Evolutionary conservation across 2,329 filamentous ascomycete species (phyloP).

Genomic region (Cryoendolithus antarcticus): DNA sequence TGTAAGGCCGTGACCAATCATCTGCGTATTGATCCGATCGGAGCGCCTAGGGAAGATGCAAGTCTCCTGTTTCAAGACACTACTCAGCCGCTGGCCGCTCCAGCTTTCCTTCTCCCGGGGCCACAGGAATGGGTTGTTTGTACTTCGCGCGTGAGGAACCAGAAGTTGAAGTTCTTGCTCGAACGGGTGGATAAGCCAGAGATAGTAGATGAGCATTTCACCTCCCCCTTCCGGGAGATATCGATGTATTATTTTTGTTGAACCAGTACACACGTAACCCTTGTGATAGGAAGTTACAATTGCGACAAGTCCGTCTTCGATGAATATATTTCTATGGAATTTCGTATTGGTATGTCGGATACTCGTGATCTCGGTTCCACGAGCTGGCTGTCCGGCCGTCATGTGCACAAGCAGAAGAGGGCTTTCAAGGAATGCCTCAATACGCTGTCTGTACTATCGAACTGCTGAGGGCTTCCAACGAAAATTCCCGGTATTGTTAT

Average conservation of each 20-base stretch:
- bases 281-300: slow-evolving; percentile 13
- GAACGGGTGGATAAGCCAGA: slow-evolving; percentile 7
- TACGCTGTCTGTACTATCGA: not conserved
- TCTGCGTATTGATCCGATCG: not conserved
- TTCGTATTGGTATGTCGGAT: slow-evolving; percentile 7
- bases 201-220: slow-evolving; percentile 10
- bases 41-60: not conserved
- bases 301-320: slow-evolving; percentile 10
- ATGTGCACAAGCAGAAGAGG: slow-evolving; percentile 11
- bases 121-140: not conserved
- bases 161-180: not conserved
- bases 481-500: not conserved
- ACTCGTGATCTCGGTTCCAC: slow-evolving; percentile 10
- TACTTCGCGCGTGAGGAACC: not conserved
- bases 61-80: not conserved
- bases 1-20: too few species aligned
- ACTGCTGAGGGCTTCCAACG: not conserved
- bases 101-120: not conserved
- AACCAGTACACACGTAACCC: slow-evolving; percentile 7
- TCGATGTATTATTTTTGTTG: slow-evolving; percentile 12
- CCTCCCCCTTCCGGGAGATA: slow-evolving; percentile 11
- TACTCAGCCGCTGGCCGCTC: not conserved
- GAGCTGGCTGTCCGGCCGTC: slow-evolving; percentile 10
- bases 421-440: slow-evolving; percentile 6
- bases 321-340: slow-evolving; percentile 7